These are phyloP conservation scores for Ophiostoma perfectum DNA, from an alignment of 2,329 filamentous ascomycete species.

Conservation along the genomic window DNA sequence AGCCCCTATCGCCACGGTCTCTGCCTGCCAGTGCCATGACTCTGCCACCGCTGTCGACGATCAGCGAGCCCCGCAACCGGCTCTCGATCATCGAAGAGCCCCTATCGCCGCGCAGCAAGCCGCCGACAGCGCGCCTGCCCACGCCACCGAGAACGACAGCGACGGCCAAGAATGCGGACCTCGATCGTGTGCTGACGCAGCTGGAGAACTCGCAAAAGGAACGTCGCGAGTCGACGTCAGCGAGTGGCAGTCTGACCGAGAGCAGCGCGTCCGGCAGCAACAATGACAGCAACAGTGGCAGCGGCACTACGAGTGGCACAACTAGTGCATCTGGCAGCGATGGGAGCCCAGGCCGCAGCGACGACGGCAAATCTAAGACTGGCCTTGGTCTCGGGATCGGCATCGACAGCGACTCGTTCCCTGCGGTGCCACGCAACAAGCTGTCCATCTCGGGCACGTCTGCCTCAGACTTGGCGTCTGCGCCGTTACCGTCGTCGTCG, in stretches of 20 bases:
- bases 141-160: neutral
- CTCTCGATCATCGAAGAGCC: conserved; percentile 2
- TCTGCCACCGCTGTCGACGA: neutral
- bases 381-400: neutral
- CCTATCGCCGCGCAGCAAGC: neutral
- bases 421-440: neutral
- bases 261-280: conserved; percentile 15
- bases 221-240: conserved; percentile 6
- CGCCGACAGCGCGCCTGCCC: neutral
- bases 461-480: neutral
- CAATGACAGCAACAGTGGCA: neutral
- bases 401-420: neutral
- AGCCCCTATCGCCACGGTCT: conserved; percentile 4
- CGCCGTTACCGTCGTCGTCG: neutral
- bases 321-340: neutral
- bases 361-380: neutral
- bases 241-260: conserved; percentile 3
- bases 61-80: neutral
- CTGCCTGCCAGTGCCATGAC: neutral
- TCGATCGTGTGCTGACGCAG: conserved; percentile 28
- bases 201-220: conserved; percentile 24
- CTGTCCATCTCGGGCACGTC: neutral
- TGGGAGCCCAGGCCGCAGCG: neutral
- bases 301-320: conserved; percentile 11
- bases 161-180: conserved; percentile 16